These are phyloP conservation scores for Calonectria naviculata DNA, from an alignment of 2,329 filamentous ascomycete species.

Conservation along the genomic window DNA sequence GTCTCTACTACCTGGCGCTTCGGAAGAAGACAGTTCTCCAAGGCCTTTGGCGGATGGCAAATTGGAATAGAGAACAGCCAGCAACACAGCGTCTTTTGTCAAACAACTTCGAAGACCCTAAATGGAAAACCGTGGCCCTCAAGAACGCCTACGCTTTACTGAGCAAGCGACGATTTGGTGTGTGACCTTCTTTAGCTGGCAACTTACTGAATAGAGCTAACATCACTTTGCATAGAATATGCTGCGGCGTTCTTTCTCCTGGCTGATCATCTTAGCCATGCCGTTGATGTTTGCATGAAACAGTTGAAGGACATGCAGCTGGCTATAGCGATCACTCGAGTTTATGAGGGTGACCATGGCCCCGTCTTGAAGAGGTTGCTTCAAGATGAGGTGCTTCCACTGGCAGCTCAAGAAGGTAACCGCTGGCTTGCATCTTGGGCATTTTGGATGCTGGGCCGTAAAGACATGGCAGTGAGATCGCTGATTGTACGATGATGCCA, in stretches of 20 bases:
- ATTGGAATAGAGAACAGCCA: constrained; percentile 86
- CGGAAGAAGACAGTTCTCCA: constrained; percentile 91
- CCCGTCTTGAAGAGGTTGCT: constrained; percentile 79
- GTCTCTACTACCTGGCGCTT: constrained; percentile 90
- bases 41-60: constrained; percentile 94
- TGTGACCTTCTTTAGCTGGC: constrained; percentile 35
- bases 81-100: constrained; percentile 83
- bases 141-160: constrained; percentile 98
- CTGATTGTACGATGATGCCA: constrained; percentile 75
- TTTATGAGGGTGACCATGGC: constrained; percentile 88
- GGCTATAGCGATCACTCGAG: constrained; percentile 86
- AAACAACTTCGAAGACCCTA: constrained; percentile 90
- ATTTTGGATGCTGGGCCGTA: constrained; percentile 88
- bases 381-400: constrained; percentile 80
- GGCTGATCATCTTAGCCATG: constrained; percentile 85
- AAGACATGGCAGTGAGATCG: constrained; percentile 85
- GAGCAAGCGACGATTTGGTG: constrained; percentile 88
- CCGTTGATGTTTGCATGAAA: constrained; percentile 86
- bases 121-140: constrained; percentile 88
- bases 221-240: constrained; percentile 78
- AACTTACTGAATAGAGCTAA: constrained; percentile 30
- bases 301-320: constrained; percentile 91
- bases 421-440: constrained; percentile 96
- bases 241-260: constrained; percentile 96
- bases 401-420: constrained; percentile 85